phyloP scores from a whole-genome alignment of 129 eudicot species.

The Flaveria trinervia region DNA sequence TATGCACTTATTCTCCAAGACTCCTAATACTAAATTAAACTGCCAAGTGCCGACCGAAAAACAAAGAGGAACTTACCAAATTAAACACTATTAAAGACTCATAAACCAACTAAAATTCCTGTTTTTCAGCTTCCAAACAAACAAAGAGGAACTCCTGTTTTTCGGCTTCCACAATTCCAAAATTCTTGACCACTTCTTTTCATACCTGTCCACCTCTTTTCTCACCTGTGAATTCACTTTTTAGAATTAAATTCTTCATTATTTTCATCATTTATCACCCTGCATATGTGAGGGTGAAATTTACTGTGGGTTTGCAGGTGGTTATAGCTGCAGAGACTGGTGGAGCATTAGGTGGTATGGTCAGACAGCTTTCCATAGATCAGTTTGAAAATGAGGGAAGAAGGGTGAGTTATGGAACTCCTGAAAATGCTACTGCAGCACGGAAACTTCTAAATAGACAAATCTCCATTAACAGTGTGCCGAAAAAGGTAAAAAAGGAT shows the following conservation, averaged over 20 bases:
- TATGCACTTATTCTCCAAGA: too few species aligned
- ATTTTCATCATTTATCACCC: not conserved
- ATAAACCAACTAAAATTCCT: too few species aligned
- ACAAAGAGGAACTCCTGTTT: too few species aligned
- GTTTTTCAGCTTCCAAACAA: too few species aligned
- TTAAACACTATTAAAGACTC: too few species aligned
- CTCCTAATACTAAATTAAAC: too few species aligned
- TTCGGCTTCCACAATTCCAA: too few species aligned
- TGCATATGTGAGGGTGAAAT: slow-evolving; percentile 7
- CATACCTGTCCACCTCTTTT: too few species aligned
- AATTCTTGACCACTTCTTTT: too few species aligned
- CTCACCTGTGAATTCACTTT: too few species aligned
- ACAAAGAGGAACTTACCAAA: too few species aligned
- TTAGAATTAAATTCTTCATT: not conserved
- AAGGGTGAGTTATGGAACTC: slow-evolving; percentile 92
- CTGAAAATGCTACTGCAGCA: slow-evolving; percentile 96
- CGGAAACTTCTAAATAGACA: slow-evolving; percentile 91
- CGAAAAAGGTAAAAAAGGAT: slow-evolving; percentile 67
- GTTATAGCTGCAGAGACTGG: slow-evolving; percentile 97
- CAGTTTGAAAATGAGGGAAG: slow-evolving; percentile 99
- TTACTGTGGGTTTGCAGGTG: slow-evolving; percentile 53
- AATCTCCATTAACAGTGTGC: slow-evolving; percentile 89
- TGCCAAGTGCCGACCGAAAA: too few species aligned
- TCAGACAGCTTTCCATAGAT: slow-evolving; percentile 91
- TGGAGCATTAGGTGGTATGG: slow-evolving; percentile 98